Conservation (phyloP, 208 protist species). For the Acanthamoeba culbertsoni region DNA sequence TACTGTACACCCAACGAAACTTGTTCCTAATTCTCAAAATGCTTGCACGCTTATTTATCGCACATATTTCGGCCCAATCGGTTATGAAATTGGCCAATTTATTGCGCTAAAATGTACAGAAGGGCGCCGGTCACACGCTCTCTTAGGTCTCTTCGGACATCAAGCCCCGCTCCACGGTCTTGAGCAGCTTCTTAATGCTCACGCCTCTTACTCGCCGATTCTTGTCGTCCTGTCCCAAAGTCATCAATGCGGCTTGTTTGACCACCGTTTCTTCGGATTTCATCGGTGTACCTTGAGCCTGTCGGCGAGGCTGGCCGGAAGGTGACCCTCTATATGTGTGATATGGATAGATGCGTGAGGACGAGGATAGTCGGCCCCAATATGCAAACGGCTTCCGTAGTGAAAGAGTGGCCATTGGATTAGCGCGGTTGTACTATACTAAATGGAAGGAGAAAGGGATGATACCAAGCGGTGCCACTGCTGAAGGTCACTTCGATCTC, state of each 20-base stretch:
- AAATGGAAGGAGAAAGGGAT: no score
- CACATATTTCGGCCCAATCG: no score
- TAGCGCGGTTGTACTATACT: no score
- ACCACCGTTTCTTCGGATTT: not conserved
- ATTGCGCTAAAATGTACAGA: no score
- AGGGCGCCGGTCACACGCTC: no score
- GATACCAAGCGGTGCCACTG: not conserved
- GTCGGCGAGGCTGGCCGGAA: not conserved
- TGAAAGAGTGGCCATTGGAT: not conserved
- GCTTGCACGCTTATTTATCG: not conserved
- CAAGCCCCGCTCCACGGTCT: not conserved
- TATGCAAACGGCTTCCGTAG: not conserved
- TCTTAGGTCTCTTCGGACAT: no score
- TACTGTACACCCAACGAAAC: not conserved
- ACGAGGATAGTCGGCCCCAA: not conserved
- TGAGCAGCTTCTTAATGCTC: constrained; percentile 15
- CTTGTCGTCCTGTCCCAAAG: not conserved
- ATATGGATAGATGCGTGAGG: constrained; percentile 3
- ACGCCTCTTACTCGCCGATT: not conserved
- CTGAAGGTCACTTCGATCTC: not conserved
- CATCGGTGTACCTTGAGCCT: not conserved
- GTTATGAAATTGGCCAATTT: no score
- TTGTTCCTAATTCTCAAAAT: no score
- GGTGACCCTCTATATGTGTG: not conserved
- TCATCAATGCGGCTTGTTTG: no score